Conservation (phyloP, 108 stramenopile species). For the Skeletonema grethae region DNA sequence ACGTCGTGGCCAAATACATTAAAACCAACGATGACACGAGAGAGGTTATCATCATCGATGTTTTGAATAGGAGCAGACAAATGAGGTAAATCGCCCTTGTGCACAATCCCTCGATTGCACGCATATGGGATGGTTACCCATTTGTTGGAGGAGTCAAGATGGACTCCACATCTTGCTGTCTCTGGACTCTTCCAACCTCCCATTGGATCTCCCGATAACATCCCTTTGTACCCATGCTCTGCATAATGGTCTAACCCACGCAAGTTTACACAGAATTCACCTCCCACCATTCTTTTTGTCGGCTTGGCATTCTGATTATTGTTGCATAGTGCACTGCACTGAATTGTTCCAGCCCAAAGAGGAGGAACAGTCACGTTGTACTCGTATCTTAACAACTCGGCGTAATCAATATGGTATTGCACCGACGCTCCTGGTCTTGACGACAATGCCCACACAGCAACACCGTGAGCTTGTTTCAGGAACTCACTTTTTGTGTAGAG, state of each 20-base stretch:
- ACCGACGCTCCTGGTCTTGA: slow-evolving; percentile 59
- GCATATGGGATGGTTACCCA: slow-evolving; percentile 70
- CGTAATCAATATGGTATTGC: slow-evolving; percentile 86
- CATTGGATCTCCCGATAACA: slow-evolving; percentile 30
- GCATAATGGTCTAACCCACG: slow-evolving; percentile 74
- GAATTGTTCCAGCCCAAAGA: slow-evolving; percentile 78
- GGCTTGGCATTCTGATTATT: background rate
- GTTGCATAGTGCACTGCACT: slow-evolving; percentile 57
- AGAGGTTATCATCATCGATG: slow-evolving; percentile 22
- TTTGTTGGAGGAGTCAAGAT: slow-evolving; percentile 17
- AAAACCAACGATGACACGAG: slow-evolving; percentile 83
- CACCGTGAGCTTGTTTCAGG: slow-evolving; percentile 52
- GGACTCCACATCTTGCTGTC: background rate
- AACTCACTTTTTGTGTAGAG: slow-evolving; percentile 4
- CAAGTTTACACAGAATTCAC: slow-evolving; percentile 69
- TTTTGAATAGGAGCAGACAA: slow-evolving; percentile 53
- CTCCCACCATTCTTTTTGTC: slow-evolving; percentile 54
- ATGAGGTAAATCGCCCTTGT: slow-evolving; percentile 79
- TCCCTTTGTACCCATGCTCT: slow-evolving; percentile 77
- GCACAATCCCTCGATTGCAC: slow-evolving; percentile 71
- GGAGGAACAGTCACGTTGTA: slow-evolving; percentile 79
- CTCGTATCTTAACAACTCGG: slow-evolving; percentile 79
- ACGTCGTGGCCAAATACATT: slow-evolving; percentile 75
- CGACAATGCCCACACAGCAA: slow-evolving; percentile 76
- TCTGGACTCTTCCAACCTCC: slow-evolving; percentile 40